Conservation (phyloP, 352 stramenopile genomes). For the Phytophthora foliorum region DNA sequence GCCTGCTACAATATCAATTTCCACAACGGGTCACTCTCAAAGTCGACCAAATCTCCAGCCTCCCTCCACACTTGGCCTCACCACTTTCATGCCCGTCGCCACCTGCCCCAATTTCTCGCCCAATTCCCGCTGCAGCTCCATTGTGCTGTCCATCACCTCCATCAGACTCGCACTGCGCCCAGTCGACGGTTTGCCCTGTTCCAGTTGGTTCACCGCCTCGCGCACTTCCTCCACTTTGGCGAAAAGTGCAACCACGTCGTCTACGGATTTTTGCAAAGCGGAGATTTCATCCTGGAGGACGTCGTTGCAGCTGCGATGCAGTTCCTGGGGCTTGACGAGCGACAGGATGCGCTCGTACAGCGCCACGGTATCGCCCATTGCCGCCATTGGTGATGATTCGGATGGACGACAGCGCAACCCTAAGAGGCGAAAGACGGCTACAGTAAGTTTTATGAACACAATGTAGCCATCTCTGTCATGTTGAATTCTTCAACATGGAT, state of each 20-base stretch:
- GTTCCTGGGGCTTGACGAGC: constrained; percentile 25
- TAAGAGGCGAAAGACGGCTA: not conserved
- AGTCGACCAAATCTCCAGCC: not conserved
- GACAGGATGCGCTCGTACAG: constrained; percentile 41
- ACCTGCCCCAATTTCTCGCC: constrained; percentile 22
- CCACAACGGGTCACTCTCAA: not conserved
- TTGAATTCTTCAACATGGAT: no score
- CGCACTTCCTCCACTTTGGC: constrained; percentile 37
- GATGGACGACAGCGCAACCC: constrained; percentile 15
- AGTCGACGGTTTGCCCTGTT: constrained; percentile 26
- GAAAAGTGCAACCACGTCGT: constrained; percentile 11
- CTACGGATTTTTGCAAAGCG: constrained; percentile 4
- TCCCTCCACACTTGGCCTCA: not conserved
- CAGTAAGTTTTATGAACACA: no score
- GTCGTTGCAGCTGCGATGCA: constrained; percentile 31
- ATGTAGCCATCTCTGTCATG: no score
- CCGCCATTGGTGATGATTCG: not conserved
- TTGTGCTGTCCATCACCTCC: constrained; percentile 16
- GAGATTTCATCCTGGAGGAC: constrained; percentile 25
- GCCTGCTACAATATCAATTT: not conserved
- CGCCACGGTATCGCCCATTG: constrained; percentile 7
- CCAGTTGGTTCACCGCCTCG: constrained; percentile 36
- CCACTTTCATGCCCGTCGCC: constrained; percentile 22
- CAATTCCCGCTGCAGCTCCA: constrained; percentile 26
- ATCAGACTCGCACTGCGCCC: constrained; percentile 24